A percentile compares a stretch with the other conserved stretches of the same genome.
Conservation (phyloP, 352 stramenopile genomes). For the Phytophthora palmivora region DNA sequence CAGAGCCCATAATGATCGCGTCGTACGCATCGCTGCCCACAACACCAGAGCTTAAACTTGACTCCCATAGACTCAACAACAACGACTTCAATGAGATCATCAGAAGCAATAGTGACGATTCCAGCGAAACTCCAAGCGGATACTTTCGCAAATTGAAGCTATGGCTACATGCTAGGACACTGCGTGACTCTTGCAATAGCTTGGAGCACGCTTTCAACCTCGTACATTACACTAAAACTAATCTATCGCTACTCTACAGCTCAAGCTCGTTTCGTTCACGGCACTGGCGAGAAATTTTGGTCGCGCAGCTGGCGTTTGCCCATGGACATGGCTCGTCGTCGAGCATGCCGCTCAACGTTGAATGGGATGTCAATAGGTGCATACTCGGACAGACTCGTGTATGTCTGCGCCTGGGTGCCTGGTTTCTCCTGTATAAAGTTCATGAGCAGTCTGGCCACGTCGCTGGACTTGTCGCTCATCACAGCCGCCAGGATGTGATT, state of each 20-base stretch:
- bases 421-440: slow-evolving; percentile 86
- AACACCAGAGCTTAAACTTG: background rate
- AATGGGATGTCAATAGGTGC: slow-evolving; percentile 73
- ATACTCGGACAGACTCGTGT: slow-evolving; percentile 81
- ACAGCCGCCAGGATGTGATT: slow-evolving; percentile 75
- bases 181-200: background rate
- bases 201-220: background rate
- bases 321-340: slow-evolving; percentile 70
- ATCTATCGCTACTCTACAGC: slow-evolving; percentile 33
- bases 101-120: slow-evolving; percentile 7
- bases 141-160: slow-evolving; percentile 30
- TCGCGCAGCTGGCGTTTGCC: slow-evolving; percentile 54
- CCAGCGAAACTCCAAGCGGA: background rate
- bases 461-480: slow-evolving; percentile 65
- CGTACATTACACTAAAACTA: slow-evolving; percentile 19
- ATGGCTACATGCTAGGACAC: slow-evolving; percentile 5
- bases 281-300: slow-evolving; percentile 28
- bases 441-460: slow-evolving; percentile 70
- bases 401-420: slow-evolving; percentile 55
- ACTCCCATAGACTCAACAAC: slow-evolving; percentile 6
- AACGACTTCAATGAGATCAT: background rate
- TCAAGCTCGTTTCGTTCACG: slow-evolving; percentile 11
- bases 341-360: slow-evolving; percentile 66
- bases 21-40: slow-evolving; percentile 42
- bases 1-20: slow-evolving; percentile 64